Base-by-base conservation (phyloP, 768 basidiomycete genomes). In the Tremella mesenterica region DNA sequence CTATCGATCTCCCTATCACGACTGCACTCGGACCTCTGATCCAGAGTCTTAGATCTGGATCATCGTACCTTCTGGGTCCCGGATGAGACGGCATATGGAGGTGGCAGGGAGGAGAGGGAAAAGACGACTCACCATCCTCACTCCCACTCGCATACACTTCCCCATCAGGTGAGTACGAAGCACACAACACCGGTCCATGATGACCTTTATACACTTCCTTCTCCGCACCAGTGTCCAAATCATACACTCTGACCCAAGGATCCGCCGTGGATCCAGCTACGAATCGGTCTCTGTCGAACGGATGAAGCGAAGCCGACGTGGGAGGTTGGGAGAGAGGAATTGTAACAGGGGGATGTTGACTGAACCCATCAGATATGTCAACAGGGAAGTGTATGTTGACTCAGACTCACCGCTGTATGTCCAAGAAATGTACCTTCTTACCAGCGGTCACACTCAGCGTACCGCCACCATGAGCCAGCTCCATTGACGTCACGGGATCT, bases 91-190 rank as follows among this genome's bases (percentile, higher is more conserved):
- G n/a, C n/a, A 12, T 36, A 18, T 36, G 12, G 34, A 12, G 12
- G 12, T 36, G 34, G 34, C 34, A 36, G 18, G 34, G 34, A 36
- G 34, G 30, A 9, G 14, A 29, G 21, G 13, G 20, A 10, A 48
- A 7, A 43, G 44, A n/a, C 27, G 23, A 73, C 71, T 60, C 48
- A 69, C 73, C 75, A 56, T 77, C 73, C 85, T 93, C 93, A 64
- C 88, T 92, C 47, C 93, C 95, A 65, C 88, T 91, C 30, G 93
- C 93, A 72, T 88, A 97, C 78, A 95, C 81, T 77, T 97, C 95
- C 21, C 93, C 93, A 70, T 97, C 93, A 0, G 93, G 93, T 68
- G 86, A 88, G 73, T 85, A 93, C 64, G 87, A 85, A 44, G 93
- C 85, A 50, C 87, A 88, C 64, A 93, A 90, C 16, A 97, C 92